Conservation (phyloP, 371 early-diverging fungal species). For the Apophysomyces variabilis region DNA sequence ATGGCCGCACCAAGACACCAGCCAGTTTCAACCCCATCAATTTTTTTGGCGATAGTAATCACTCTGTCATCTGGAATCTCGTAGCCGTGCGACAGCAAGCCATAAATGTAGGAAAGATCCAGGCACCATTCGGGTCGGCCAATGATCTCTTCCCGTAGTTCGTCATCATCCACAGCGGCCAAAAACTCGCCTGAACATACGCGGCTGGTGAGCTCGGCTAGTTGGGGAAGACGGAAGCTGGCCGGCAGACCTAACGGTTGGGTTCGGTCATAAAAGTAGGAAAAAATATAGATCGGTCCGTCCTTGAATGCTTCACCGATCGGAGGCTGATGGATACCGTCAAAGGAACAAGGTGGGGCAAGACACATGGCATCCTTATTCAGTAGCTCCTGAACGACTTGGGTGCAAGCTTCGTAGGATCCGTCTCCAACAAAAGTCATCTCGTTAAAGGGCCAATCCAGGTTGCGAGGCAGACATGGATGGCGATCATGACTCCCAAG, state of each 20-base stretch:
- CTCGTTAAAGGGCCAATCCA: conserved; percentile 31
- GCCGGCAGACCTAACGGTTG: conserved; percentile 70
- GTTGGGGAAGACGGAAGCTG: conserved; percentile 61
- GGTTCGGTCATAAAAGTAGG: conserved; percentile 93
- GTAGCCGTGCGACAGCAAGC: conserved; percentile 84
- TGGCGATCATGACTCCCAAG: conserved; percentile 30
- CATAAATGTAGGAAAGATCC: conserved; percentile 88
- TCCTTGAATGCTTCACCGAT: conserved; percentile 69
- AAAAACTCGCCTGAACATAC: conserved; percentile 70
- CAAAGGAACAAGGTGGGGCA: conserved; percentile 80
- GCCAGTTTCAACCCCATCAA: conserved; percentile 92
- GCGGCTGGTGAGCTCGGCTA: conserved; percentile 62
- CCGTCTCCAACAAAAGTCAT: conserved; percentile 54
- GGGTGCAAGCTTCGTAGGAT: conserved; percentile 52
- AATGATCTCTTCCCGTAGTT: conserved; percentile 52
- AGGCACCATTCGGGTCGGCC: conserved; percentile 84
- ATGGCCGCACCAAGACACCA: conserved; percentile 97
- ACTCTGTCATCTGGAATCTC: conserved; percentile 76
- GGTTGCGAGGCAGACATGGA: conserved; percentile 63
- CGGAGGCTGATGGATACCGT: conserved; percentile 90
- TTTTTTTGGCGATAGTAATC: conserved; percentile 89
- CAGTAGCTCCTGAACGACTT: conserved; percentile 56
- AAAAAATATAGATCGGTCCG: conserved; percentile 91
- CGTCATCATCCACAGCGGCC: conserved; percentile 45
- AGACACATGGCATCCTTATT: conserved; percentile 66